phyloP scores from a whole-genome alignment of 1,284 basidiomycete species.

The Cerrena zonata region DNA sequence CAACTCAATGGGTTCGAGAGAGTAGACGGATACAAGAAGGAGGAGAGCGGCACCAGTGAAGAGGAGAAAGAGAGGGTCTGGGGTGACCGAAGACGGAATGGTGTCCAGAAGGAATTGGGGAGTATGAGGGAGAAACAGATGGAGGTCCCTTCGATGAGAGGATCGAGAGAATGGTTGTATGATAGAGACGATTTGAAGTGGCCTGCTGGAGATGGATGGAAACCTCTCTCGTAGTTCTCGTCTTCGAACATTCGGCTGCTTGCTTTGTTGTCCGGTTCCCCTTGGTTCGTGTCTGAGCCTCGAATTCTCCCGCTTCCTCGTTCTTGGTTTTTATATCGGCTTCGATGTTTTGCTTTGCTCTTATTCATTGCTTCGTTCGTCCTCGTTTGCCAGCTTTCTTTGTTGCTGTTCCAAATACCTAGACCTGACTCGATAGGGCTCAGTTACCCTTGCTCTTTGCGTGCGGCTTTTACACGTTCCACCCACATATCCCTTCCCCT shows the following conservation, averaged over 20 bases:
- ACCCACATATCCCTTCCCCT: not conserved
- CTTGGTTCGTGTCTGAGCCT: no score
- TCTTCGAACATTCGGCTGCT: not conserved
- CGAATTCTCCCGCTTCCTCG: no score
- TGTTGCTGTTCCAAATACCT: not conserved
- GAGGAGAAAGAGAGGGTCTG: constrained; percentile 19
- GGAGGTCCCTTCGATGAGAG: constrained; percentile 13
- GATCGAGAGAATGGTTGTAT: constrained; percentile 8
- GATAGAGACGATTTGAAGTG: constrained; percentile 56
- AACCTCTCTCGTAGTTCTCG: constrained; percentile 29
- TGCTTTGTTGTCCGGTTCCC: not conserved
- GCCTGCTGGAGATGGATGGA: constrained; percentile 58
- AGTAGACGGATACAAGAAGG: not conserved
- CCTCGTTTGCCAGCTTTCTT: not conserved
- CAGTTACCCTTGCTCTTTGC: no score
- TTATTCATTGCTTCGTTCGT: not conserved
- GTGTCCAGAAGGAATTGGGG: constrained; percentile 14
- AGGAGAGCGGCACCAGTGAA: constrained; percentile 1
- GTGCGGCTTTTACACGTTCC: no score
- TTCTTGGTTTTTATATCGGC: not conserved
- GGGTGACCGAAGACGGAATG: constrained; percentile 17
- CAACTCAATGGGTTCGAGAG: constrained; percentile 7
- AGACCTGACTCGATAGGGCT: no score
- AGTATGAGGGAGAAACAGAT: constrained; percentile 11
- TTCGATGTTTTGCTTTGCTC: not conserved